Evolutionary conservation across 2,329 filamentous ascomycete species (phyloP), one percentile per base, ranked within the genome.

Genomic region (Venturia pyrina): DNA sequence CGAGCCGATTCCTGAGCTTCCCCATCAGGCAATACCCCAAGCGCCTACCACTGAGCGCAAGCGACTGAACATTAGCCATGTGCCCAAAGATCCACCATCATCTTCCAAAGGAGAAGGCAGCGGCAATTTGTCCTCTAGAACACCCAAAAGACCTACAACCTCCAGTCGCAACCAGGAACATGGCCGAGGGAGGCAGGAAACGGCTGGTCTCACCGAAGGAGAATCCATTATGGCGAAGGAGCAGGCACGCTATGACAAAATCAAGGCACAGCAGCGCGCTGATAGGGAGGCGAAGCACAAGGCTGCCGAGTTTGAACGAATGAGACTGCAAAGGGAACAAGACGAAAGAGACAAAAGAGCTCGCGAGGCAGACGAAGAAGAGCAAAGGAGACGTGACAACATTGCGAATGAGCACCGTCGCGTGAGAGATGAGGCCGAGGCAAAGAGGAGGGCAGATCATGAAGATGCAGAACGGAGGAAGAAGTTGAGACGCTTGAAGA

Each of bases 241-340:
- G n/a, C 48, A 43, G 37, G 63, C 48, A 41, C 32, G 63, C 32
- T 65, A 57, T 24, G 34, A 65, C 34, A 37, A 34, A 13, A 57
- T 65, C 50, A 65, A 65, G 40, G 63, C 63, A 17, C 63, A 65
- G 37, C 63, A 65, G 63, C 63, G 53, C 28, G 63, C 63, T 13
- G 53, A 65, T 19, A 17, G 53, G 8, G 63, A 48, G n/a, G 63
- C 44, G 5, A 48, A 59, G 41, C 34, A 59, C 5, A 65, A 65
- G 24, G 53, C 53, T 34, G 43, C 46, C 32, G 62, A 48, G 62
- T 32, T 34, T 28, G 43, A 64, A 44, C 10, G 44, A 34, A 41
- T 28, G 17, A 50, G 19, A 40, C n/a, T 28, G n/a, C 37, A 64
- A 28, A 50, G 41, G 15, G 62, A 56, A 44, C 44, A 44, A 28